phyloP scores from a whole-genome alignment of 192 early-diverging fungal species.

The Umbelopsis vinacea region DNA sequence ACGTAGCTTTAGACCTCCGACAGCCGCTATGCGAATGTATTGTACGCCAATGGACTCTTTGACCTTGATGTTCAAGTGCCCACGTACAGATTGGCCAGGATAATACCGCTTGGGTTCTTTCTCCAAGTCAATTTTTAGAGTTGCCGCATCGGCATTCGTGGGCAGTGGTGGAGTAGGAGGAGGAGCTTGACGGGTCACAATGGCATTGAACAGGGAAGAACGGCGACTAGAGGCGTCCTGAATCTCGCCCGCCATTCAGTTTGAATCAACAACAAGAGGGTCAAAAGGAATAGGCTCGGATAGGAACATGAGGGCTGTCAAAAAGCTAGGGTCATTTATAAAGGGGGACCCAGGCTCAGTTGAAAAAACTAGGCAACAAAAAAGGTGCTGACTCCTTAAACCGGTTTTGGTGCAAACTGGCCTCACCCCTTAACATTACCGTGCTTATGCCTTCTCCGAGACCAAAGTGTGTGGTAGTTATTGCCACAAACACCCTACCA shows the following conservation, averaged over 20 bases:
- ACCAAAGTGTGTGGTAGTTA: too few relatives aligned
- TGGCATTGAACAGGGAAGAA: neutral
- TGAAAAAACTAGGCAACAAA: neutral
- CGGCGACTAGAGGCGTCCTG: neutral
- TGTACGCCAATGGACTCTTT: conserved; percentile 9
- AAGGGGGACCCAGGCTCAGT: neutral
- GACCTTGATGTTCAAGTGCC: neutral
- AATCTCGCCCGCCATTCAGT: conserved; percentile 1
- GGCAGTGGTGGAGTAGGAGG: neutral
- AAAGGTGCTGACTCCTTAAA: neutral
- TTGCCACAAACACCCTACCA: too few relatives aligned
- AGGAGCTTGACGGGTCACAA: neutral
- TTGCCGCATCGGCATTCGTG: neutral
- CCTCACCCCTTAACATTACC: neutral
- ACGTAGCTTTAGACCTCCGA: conserved; percentile 2
- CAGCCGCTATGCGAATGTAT: conserved; percentile 13
- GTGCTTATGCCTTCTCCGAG: too few relatives aligned
- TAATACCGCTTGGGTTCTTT: neutral
- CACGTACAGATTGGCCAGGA: conserved; percentile 5
- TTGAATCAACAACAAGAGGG: neutral
- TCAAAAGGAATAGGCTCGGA: too few relatives aligned
- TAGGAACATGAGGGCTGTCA: too few relatives aligned
- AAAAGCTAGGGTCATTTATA: neutral
- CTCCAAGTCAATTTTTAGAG: neutral
- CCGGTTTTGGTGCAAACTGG: neutral